Evolutionary conservation across 176 grass and related monocot genomes (phyloP).

Genomic region (Guadua angustifolia): DNA sequence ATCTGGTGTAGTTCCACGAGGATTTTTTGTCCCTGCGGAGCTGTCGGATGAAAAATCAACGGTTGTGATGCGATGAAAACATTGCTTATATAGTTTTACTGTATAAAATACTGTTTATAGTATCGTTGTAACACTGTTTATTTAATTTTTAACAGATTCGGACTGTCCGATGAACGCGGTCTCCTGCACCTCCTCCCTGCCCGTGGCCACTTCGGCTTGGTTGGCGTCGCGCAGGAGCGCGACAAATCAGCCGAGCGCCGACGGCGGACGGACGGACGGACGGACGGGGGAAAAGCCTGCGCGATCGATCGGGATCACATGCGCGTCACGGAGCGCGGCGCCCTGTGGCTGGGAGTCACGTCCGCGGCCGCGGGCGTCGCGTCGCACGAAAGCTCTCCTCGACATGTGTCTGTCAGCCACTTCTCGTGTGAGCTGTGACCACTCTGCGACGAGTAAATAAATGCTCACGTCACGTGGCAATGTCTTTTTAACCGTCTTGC

Average conservation of each 20-base stretch:
- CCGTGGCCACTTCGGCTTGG: background rate
- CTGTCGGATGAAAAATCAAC: no score
- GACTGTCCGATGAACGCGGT: no score
- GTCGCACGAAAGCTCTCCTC: background rate
- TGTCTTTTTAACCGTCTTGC: no score
- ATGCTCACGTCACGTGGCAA: no score
- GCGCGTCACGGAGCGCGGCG: background rate
- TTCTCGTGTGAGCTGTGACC: background rate
- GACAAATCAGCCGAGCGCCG: background rate
- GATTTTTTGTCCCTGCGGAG: no score
- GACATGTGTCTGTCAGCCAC: background rate
- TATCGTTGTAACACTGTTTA: no score
- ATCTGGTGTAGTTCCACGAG: no score
- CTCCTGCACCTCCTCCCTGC: no score
- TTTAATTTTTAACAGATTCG: no score
- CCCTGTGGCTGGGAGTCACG: background rate
- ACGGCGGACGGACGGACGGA: background rate
- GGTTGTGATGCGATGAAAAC: no score
- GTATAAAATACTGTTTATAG: no score
- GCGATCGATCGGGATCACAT: background rate
- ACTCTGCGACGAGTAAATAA: background rate
- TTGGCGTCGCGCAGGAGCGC: background rate
- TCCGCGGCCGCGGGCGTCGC: background rate
- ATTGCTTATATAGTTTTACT: no score
- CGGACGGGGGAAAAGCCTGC: background rate